Evolutionary conservation across 768 basidiomycete genomes (phyloP).

Genomic region (Crepidotus variabilis): DNA sequence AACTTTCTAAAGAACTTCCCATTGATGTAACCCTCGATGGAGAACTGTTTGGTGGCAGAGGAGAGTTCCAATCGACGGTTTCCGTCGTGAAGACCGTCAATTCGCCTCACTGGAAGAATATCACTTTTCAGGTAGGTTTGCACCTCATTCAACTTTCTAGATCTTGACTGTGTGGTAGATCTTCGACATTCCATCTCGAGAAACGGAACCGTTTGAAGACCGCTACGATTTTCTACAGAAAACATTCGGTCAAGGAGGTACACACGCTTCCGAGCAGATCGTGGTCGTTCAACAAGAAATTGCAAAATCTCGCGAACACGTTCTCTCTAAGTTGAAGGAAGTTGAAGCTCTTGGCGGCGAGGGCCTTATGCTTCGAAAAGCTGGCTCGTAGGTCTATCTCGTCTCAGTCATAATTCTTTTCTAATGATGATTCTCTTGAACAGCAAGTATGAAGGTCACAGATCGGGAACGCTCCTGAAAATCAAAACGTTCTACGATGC

Average conservation of each 20-base stretch:
- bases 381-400: conserved; percentile 37
- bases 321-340: conserved; percentile 50
- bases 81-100: conserved; percentile 57
- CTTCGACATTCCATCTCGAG: conserved; percentile 54
- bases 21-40: conserved; percentile 55
- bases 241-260: conserved; percentile 44
- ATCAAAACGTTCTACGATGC: conserved; percentile 65
- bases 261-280: conserved; percentile 38
- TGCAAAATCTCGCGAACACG: conserved; percentile 44
- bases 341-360: conserved; percentile 54
- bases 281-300: conserved; percentile 44
- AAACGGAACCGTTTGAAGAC: conserved; percentile 45
- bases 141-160: background rate
- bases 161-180: conserved; percentile 29
- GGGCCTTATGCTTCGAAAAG: conserved; percentile 53
- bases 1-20: conserved; percentile 38
- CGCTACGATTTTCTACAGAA: conserved; percentile 40
- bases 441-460: conserved; percentile 46
- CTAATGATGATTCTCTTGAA: background rate
- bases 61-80: conserved; percentile 53
- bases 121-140: conserved; percentile 47
- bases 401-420: background rate
- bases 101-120: conserved; percentile 52
- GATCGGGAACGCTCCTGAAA: conserved; percentile 48
- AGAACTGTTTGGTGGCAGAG: conserved; percentile 56